Base-by-base conservation (phyloP, 73 alveolate genomes). In the Paramecium pentaurelia region DNA sequence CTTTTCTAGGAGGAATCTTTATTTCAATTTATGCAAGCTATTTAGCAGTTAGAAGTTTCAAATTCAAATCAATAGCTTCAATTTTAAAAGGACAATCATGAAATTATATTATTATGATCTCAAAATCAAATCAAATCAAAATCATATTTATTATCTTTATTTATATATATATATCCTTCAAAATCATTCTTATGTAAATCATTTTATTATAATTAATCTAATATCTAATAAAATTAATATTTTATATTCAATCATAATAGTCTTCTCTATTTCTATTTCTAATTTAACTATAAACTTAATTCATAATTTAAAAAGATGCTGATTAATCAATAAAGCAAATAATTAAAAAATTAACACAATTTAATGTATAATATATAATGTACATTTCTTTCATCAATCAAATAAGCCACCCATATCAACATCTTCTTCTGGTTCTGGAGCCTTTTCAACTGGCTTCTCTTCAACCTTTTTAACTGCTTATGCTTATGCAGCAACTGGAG, bases 41-140 rank as follows among this genome's bases (percentile, higher is more conserved):
- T 70, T 86, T 96, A 71, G 99, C 99, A 28, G 97, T 96, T 18
- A 94, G 94, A 88, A 97, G 95, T 9, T 96, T 97, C n/a, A 97
- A 95, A 93, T 77, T 93, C 34, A 92, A 88, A 86, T 92, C 97
- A 49, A 95, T 98, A 20, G 96, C 99, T 7, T 86, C 93, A 25
- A 94, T 96, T 18, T 92, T 98, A 73, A 96, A 95, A 92, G 99
- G 99, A 60, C 51, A 58, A 70, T 42, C 75, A 28, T 89, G 94
- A 89, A 64, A 32, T 32, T 20, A 64, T 34, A 64, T 28, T 7
- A 20, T 9, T 18, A 60, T 47, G 6, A n/a, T 60, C 37, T 60
- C 37, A 18, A 22, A 42, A 11, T 42, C 16, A 42, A 47, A 47
- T 47, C 60, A 45, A 8, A 12, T n/a, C n/a, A n/a, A n/a, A n/a